phyloP scores from a whole-genome alignment of 2,329 filamentous ascomycete genomes.

The Raffaelea deltoideospora region DNA sequence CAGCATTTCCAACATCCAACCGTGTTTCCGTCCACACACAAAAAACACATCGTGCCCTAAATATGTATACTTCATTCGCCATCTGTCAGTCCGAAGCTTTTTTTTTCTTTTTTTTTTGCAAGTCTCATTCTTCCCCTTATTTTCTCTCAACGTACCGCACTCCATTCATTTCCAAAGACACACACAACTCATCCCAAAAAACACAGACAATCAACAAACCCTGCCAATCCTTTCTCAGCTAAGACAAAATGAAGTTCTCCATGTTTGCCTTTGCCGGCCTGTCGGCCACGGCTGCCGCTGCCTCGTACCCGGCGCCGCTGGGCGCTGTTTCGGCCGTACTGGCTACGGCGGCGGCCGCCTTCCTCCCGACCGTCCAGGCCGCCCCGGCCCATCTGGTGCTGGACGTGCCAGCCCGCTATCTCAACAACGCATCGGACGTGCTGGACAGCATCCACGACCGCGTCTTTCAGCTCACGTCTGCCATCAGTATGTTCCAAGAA shows the following conservation, averaged over 20 bases:
- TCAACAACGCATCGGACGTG: not conserved
- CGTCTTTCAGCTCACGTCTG: not conserved
- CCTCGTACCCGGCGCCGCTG: not conserved
- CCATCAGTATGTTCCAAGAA: not conserved
- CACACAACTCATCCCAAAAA: too few species aligned
- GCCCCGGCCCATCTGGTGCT: not conserved
- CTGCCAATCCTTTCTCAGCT: not conserved
- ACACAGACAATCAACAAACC: not conserved
- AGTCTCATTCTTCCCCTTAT: too few species aligned
- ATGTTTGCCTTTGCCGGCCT: not conserved
- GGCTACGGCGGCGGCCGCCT: not conserved
- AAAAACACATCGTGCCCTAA: too few species aligned
- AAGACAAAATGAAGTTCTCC: not conserved
- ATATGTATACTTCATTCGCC: too few species aligned
- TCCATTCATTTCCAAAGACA: too few species aligned
- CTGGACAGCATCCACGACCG: not conserved
- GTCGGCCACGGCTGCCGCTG: not conserved
- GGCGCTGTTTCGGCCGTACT: not conserved
- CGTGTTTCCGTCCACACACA: too few species aligned
- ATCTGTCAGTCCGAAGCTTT: too few species aligned
- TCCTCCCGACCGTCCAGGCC: not conserved
- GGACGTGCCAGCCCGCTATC: not conserved
- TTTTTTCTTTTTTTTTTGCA: too few species aligned
- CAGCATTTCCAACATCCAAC: too few species aligned
- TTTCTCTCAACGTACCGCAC: too few species aligned